Base-by-base conservation (phyloP, 495 filamentous ascomycete genomes). In the Hyaloscypha bicolor region DNA sequence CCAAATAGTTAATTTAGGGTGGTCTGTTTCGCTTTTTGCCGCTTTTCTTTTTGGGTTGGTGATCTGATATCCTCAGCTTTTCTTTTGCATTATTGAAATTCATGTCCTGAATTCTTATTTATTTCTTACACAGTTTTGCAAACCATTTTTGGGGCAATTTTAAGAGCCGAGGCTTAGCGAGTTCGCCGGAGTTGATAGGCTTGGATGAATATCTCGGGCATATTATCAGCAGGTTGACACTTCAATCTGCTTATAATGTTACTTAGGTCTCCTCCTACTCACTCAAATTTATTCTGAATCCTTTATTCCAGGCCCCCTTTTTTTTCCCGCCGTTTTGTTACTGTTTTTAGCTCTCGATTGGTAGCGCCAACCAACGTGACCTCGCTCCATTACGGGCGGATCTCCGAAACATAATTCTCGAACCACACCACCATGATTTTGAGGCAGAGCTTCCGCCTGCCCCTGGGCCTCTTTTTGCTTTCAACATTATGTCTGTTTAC, bases 351-450 rank as follows among this genome's bases (percentile, higher is more conserved):
- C 42, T 48, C 42, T 12, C 42, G 1, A 16, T 14, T 12, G 16
- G 42, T 48, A 48, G 42, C 42, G 42, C 42, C 11, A 16, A 14
- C 2, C 9, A 48, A 48, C 42, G 42, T 48, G 42, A 48, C 42
- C 42, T 16, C 9, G 16, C 42, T 48, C 33, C 42, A 16, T 48
- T 48, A 48, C 42, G 42, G 6, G 42, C 42, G 42, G 16, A 48
- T 48, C 42, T 48, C 42, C 42, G 42, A 48, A 48, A 14, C 42
- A 48, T 37, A 48, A 33, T 25, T 56, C 42, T 51, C 37, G 4
- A 48, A 45, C 53, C 19, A 35, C 63, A 66, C 21, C 68, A 71
- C 33, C 19, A 74, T 74, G 72, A 72, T 74, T 66, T 60, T 74
- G 39, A 70, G 72, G 58, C 64, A 71, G 53, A 33, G 19, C 21